These are phyloP conservation scores for Pleurozium schreberi DNA, from an alignment of 225 moss, liverwort and hornwort species.

Conservation along the genomic window DNA sequence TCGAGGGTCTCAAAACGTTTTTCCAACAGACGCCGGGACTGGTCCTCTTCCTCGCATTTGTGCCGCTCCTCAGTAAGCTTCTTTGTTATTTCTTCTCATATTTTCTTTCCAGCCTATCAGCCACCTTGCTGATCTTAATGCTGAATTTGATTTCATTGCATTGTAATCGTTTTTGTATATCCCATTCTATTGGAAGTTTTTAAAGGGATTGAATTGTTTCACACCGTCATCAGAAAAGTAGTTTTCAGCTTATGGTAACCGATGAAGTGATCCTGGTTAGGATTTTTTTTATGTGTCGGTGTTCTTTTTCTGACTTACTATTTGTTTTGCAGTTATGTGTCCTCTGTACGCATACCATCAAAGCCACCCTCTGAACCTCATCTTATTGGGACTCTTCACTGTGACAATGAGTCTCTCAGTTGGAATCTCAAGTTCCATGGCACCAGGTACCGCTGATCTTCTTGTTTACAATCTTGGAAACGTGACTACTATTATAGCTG, in stretches of 20 bases:
- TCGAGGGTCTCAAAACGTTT: slow-evolving; percentile 44
- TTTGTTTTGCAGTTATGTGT: slow-evolving; percentile 68
- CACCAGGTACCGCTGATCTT: slow-evolving; percentile 43
- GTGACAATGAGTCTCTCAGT: slow-evolving; percentile 85
- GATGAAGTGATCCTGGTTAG: background rate
- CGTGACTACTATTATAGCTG: background rate
- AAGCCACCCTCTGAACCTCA: slow-evolving; percentile 82
- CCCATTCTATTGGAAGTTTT: background rate
- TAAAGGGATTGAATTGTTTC: background rate
- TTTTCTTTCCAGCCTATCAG: background rate
- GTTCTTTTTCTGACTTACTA: background rate
- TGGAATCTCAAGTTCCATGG: slow-evolving; percentile 87
- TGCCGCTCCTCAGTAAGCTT: slow-evolving; percentile 73
- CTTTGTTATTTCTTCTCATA: background rate
- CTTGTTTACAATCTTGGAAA: background rate
- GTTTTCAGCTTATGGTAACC: background rate
- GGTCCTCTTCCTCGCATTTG: slow-evolving; percentile 60
- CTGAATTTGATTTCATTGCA: background rate
- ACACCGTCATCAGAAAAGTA: background rate
- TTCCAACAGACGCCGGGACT: slow-evolving; percentile 50
- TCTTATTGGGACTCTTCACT: slow-evolving; percentile 83
- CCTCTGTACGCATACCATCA: slow-evolving; percentile 87
- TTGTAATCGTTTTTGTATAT: background rate
- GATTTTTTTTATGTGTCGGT: background rate
- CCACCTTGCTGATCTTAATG: background rate